A percentile compares a stretch with the other conserved stretches of the same genome.
Evolutionary conservation across 2,329 filamentous ascomycete species (phyloP).

Genomic region (Xylariaceae sp.): DNA sequence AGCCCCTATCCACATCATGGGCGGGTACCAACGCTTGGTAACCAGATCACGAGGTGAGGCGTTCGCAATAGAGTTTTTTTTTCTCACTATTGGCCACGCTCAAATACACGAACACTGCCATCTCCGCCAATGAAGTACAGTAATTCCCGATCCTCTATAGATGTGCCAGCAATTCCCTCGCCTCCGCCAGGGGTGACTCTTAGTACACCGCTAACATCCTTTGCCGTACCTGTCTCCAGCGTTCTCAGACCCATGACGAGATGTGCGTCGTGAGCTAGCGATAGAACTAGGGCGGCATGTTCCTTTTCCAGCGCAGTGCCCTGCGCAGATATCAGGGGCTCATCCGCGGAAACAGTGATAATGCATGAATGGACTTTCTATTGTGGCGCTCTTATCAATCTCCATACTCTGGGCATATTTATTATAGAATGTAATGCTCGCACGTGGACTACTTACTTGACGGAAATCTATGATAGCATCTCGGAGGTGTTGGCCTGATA

Average conservation of each 20-base stretch:
- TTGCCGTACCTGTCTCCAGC: slow-evolving; percentile 82
- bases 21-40: slow-evolving; percentile 2
- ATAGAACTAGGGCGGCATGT: slow-evolving; percentile 66
- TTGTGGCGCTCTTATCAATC: slow-evolving; percentile 24
- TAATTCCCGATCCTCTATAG: slow-evolving; percentile 61
- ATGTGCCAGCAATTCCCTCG: slow-evolving; percentile 24
- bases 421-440: neutral
- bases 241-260: slow-evolving; percentile 67
- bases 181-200: slow-evolving; percentile 61
- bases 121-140: slow-evolving; percentile 78
- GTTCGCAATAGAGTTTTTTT: slow-evolving; percentile 9
- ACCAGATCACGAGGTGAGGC: slow-evolving; percentile 5
- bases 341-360: slow-evolving; percentile 67
- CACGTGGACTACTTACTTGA: slow-evolving; percentile 49
- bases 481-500: slow-evolving; percentile 45
- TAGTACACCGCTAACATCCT: slow-evolving; percentile 84
- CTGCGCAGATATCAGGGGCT: slow-evolving; percentile 60
- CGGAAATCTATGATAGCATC: slow-evolving; percentile 56
- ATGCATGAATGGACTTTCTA: slow-evolving; percentile 63
- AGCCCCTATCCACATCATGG: slow-evolving; percentile 1
- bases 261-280: slow-evolving; percentile 70
- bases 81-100: slow-evolving; percentile 60
- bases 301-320: slow-evolving; percentile 64
- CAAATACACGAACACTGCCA: slow-evolving; percentile 78
- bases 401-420: slow-evolving; percentile 2